Evolutionary conservation across 139 green algal genomes (phyloP).

Genomic region (Chlamydomonas incerta): DNA sequence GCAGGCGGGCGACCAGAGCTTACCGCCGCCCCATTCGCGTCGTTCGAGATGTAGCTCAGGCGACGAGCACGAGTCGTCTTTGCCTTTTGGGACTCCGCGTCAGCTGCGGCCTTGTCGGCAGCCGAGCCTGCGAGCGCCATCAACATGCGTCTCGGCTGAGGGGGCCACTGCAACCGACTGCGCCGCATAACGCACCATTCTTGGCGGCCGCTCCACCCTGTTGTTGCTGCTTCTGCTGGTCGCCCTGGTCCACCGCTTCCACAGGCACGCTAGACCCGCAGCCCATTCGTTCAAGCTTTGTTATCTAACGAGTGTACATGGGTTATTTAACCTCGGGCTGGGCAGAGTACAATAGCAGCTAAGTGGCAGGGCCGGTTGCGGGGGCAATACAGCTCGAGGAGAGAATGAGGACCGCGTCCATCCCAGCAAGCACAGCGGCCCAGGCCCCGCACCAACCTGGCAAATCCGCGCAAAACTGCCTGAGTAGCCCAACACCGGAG

Average conservation of each 20-base stretch:
- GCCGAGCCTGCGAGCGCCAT: background rate
- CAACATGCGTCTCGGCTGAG: background rate
- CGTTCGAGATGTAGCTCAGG: conserved; percentile 44
- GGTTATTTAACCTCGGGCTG: too few species aligned
- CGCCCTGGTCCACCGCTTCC: background rate
- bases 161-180: background rate
- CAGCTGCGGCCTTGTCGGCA: background rate
- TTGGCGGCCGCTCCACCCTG: background rate
- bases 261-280: conserved; percentile 27
- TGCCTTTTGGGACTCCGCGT: background rate
- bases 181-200: background rate
- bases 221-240: conserved; percentile 5
- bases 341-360: too few species aligned
- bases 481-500: too few species aligned
- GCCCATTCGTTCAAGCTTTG: background rate
- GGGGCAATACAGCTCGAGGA: too few species aligned
- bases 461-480: too few species aligned
- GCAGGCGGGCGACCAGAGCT: background rate
- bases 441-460: too few species aligned
- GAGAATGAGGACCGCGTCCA: too few species aligned
- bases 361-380: too few species aligned
- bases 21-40: conserved; percentile 42
- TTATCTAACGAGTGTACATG: background rate
- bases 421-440: too few species aligned
- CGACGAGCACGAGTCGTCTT: conserved; percentile 36